phyloP scores from a whole-genome alignment of 2,329 filamentous ascomycete species.

The Scleromitrula shiraiana region DNA sequence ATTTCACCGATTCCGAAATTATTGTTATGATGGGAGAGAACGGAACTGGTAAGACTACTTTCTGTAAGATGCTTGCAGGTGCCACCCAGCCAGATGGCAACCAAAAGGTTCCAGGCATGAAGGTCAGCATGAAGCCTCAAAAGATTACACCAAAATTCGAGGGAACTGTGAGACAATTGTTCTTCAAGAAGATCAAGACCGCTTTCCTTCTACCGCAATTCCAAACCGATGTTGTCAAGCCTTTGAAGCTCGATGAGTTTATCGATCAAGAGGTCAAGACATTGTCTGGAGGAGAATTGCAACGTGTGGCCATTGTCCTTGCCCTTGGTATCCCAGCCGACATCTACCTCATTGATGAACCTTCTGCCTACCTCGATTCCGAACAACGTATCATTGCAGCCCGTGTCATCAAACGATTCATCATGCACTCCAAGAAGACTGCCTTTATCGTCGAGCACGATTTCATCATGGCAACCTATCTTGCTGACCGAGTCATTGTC shows the following conservation, averaged over 20 bases:
- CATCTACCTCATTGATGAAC: slow-evolving; percentile 98
- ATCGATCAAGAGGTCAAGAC: slow-evolving; percentile 99
- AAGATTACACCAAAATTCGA: slow-evolving; percentile 98
- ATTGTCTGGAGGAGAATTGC: slow-evolving; percentile 96
- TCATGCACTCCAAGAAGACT: slow-evolving; percentile 99
- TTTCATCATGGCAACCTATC: slow-evolving; percentile 85
- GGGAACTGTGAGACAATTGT: slow-evolving; percentile 91
- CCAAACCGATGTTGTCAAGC: slow-evolving; percentile 99
- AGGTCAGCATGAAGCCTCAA: slow-evolving; percentile 98
- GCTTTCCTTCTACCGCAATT: slow-evolving; percentile 96
- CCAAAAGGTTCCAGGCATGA: slow-evolving; percentile 79
- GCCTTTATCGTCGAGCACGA: slow-evolving; percentile 99
- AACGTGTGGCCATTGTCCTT: slow-evolving; percentile 96
- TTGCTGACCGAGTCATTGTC: slow-evolving; percentile 91
- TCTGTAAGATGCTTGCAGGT: slow-evolving; percentile 92
- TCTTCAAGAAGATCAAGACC: slow-evolving; percentile 99
- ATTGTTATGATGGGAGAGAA: slow-evolving; percentile 99
- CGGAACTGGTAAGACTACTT: slow-evolving; percentile 98
- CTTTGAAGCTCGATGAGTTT: slow-evolving; percentile 97
- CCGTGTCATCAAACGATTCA: slow-evolving; percentile 98
- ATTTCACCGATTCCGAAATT: slow-evolving; percentile 97
- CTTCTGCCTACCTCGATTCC: slow-evolving; percentile 93
- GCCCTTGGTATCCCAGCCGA: slow-evolving; percentile 93
- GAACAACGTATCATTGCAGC: slow-evolving; percentile 98
- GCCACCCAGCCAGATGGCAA: slow-evolving; percentile 82